These are phyloP conservation scores for Larix sibirica DNA, from an alignment of 83 land plant genomes.

Conservation along the genomic window DNA sequence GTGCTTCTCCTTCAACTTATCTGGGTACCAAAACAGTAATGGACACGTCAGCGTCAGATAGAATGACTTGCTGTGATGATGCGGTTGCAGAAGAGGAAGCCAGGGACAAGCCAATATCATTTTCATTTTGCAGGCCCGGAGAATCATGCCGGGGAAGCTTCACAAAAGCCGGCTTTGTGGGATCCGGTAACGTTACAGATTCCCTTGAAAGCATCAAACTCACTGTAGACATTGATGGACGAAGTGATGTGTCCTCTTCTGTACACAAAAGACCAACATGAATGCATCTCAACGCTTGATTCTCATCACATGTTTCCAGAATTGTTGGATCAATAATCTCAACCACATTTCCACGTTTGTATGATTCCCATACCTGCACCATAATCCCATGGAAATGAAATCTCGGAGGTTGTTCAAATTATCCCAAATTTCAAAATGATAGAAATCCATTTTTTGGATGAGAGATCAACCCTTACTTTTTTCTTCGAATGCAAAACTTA, in stretches of 20 bases:
- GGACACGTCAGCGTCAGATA: too few species aligned
- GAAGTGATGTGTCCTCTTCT: background rate
- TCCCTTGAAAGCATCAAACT: background rate
- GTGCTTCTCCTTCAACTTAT: too few species aligned
- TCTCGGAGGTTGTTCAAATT: background rate
- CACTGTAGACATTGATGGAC: background rate
- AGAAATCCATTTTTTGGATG: too few species aligned
- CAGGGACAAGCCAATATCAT: too few species aligned
- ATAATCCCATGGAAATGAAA: background rate
- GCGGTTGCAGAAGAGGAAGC: too few species aligned
- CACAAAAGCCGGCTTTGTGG: background rate
- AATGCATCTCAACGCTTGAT: background rate
- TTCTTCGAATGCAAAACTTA: background rate
- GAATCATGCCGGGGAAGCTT: too few species aligned
- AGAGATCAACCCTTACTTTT: background rate
- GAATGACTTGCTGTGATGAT: too few species aligned
- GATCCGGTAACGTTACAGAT: background rate
- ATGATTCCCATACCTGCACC: background rate
- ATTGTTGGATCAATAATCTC: background rate
- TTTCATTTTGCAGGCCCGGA: too few species aligned
- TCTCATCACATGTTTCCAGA: background rate
- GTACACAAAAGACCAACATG: background rate
- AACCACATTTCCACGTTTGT: background rate
- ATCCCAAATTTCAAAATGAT: background rate
- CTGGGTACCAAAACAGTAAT: too few species aligned